These are phyloP conservation scores for Orychophragmus violaceus DNA, from an alignment of 345 rosid genomes.

Conservation along the genomic window DNA sequence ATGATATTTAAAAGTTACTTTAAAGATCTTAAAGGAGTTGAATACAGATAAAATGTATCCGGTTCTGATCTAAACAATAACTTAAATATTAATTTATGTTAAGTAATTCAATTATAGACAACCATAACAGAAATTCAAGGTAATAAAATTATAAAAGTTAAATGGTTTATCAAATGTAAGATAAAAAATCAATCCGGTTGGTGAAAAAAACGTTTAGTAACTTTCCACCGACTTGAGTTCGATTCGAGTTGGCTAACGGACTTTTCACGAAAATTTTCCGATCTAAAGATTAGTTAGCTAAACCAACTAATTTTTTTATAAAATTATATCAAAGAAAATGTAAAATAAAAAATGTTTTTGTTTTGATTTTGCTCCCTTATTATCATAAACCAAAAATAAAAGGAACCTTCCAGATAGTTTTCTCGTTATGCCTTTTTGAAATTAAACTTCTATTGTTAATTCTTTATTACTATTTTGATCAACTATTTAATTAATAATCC, in stretches of 20 bases:
- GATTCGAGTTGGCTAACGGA: too few species aligned
- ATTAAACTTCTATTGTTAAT: not conserved
- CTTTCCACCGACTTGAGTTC: too few species aligned
- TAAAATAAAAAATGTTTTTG: not conserved
- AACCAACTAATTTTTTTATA: too few species aligned
- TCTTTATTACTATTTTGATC: not conserved
- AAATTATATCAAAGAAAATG: too few species aligned
- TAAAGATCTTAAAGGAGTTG: slow-evolving; percentile 9
- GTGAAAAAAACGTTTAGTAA: too few species aligned
- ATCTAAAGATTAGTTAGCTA: too few species aligned
- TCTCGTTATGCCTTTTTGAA: not conserved
- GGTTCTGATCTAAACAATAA: not conserved
- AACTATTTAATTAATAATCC: not conserved
- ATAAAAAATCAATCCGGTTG: too few species aligned
- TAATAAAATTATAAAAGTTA: not conserved
- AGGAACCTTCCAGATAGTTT: not conserved
- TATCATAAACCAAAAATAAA: not conserved
- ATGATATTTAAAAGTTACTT: not conserved
- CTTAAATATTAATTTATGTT: not conserved
- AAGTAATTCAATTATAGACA: not conserved
- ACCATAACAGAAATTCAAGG: too few species aligned
- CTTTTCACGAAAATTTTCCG: too few species aligned
- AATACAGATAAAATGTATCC: not conserved
- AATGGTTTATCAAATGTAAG: not conserved
- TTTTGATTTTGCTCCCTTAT: not conserved